Conservation (phyloP, 176 grass and related monocot genomes). For the Oropetium thomaeum region DNA sequence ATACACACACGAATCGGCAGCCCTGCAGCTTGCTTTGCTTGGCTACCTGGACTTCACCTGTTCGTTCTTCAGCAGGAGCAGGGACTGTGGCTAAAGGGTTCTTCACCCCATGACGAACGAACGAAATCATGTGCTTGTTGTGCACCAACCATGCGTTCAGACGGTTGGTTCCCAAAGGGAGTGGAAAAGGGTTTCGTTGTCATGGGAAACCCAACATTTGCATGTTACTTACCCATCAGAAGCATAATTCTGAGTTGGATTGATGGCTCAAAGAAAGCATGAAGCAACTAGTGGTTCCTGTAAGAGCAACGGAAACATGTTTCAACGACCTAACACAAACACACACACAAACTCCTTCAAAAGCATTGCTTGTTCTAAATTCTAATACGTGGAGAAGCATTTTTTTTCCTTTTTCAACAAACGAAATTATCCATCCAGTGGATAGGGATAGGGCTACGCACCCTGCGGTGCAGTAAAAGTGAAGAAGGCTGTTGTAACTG, state of each 20-base stretch:
- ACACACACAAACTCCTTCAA: too few species aligned
- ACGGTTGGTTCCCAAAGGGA: neutral
- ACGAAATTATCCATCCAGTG: neutral
- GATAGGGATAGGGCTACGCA: too few species aligned
- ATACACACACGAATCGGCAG: neutral
- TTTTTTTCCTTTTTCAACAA: neutral
- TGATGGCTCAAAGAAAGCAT: neutral
- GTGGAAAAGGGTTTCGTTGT: neutral
- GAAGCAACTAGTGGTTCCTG: neutral
- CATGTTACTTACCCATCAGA: neutral
- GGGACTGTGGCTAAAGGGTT: neutral
- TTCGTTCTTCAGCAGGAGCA: neutral
- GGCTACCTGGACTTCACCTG: neutral
- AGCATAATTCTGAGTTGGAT: neutral
- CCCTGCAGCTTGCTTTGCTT: neutral
- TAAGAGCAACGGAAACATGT: conserved; percentile 49
- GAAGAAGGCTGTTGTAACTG: neutral
- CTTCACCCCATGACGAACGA: neutral
- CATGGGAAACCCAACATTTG: neutral
- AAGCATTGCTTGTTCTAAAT: too few species aligned
- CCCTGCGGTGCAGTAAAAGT: neutral
- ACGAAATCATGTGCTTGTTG: conserved; percentile 17
- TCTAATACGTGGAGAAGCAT: neutral
- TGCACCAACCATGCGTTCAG: neutral
- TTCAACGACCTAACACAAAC: conserved; percentile 24